A percentile compares a stretch with the other conserved stretches of the same genome.
Evolutionary conservation across 768 basidiomycete species (phyloP).

Genomic region (Tephrocybe sp.): DNA sequence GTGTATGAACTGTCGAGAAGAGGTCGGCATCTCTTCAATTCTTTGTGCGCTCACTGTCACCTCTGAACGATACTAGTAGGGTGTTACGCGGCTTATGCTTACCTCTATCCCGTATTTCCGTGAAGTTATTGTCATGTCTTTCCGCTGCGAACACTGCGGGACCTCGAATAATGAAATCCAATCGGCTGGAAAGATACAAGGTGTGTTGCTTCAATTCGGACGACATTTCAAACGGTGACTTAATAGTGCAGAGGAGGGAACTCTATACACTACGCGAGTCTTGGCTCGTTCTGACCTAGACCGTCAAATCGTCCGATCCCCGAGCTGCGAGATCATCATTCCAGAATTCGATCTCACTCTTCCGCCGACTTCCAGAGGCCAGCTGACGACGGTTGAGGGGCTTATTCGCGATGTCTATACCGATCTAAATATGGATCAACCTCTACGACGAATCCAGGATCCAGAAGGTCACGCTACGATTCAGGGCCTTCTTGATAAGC

Average conservation of each 20-base stretch:
- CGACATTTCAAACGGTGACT: background rate
- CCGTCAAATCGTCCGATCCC: slow-evolving; percentile 90
- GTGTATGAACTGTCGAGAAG: slow-evolving; percentile 91
- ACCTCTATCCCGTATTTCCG: slow-evolving; percentile 94
- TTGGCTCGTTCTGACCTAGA: slow-evolving; percentile 75
- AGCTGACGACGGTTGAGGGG: slow-evolving; percentile 96
- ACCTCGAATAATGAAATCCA: slow-evolving; percentile 91
- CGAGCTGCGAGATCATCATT: slow-evolving; percentile 75
- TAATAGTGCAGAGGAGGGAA: slow-evolving; percentile 66
- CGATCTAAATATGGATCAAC: slow-evolving; percentile 81
- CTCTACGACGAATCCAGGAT: slow-evolving; percentile 77
- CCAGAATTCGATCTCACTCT: slow-evolving; percentile 91
- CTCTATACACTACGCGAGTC: slow-evolving; percentile 76
- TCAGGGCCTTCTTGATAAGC: slow-evolving; percentile 63
- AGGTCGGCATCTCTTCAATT: slow-evolving; percentile 49
- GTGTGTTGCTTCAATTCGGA: slow-evolving; percentile 38
- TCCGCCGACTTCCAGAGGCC: slow-evolving; percentile 77
- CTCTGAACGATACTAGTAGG: slow-evolving; percentile 49
- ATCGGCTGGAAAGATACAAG: slow-evolving; percentile 80
- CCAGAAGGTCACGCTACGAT: slow-evolving; percentile 72
- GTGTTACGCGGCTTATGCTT: slow-evolving; percentile 81
- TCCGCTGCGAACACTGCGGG: slow-evolving; percentile 93
- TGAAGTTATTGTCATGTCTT: slow-evolving; percentile 95
- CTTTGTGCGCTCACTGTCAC: slow-evolving; percentile 1
- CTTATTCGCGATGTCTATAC: slow-evolving; percentile 77